Evolutionary conservation across 768 basidiomycete species (phyloP).

Genomic region (Paxillus ammoniavirescens): DNA sequence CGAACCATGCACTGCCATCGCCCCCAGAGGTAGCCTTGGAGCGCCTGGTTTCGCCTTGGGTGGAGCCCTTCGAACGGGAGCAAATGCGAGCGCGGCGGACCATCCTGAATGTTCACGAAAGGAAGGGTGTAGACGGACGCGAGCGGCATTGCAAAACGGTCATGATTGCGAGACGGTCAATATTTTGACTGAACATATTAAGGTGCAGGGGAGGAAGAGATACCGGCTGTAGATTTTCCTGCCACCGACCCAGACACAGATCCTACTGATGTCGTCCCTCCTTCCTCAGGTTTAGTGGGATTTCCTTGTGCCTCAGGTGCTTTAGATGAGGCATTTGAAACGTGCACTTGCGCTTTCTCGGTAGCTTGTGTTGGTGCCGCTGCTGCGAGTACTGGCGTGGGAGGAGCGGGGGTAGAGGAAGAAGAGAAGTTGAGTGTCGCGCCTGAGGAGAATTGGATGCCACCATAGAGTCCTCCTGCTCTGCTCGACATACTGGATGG

Average conservation of each 20-base stretch:
- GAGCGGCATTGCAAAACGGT: conserved; percentile 22
- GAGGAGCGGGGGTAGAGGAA: conserved; percentile 36
- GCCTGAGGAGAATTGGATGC: conserved; percentile 78
- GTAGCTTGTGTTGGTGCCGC: conserved; percentile 17
- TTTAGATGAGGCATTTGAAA: conserved; percentile 17
- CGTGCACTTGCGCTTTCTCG: conserved; percentile 13
- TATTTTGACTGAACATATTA: conserved; percentile 31
- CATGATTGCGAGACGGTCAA: conserved; percentile 37
- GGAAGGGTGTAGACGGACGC: background rate
- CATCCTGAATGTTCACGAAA: conserved; percentile 51
- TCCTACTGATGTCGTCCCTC: conserved; percentile 19
- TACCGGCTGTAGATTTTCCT: conserved; percentile 56
- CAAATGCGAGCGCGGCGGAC: conserved; percentile 89
- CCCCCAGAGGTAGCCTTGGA: conserved; percentile 45
- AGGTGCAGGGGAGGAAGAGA: conserved; percentile 45
- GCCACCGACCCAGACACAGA: conserved; percentile 34
- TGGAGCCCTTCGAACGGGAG: conserved; percentile 67
- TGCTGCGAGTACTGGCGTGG: conserved; percentile 14
- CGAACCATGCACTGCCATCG: conserved; percentile 45
- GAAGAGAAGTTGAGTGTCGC: conserved; percentile 50
- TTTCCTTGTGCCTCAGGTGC: conserved; percentile 25
- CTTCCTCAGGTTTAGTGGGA: conserved; percentile 26
- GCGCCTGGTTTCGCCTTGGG: conserved; percentile 56
- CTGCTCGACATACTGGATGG: conserved; percentile 61
- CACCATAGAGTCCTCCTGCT: conserved; percentile 84